These are phyloP conservation scores for Exserohilum rostratum DNA, from an alignment of 2,329 filamentous ascomycete species.

Conservation along the genomic window DNA sequence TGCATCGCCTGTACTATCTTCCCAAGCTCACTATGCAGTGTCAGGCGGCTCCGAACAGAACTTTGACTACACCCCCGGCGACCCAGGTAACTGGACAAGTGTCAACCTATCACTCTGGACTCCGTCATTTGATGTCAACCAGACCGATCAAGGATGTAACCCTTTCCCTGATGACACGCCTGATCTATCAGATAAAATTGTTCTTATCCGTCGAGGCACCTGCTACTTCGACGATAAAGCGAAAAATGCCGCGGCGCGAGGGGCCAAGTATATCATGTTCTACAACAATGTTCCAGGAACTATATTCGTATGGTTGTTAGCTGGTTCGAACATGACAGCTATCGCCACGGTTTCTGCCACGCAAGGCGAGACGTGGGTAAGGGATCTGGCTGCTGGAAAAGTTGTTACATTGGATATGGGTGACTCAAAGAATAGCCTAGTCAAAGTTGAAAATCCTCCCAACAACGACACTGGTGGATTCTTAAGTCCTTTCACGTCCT, in stretches of 20 bases:
- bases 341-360: not conserved
- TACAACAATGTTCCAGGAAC: not conserved
- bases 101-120: not conserved
- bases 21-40: not conserved
- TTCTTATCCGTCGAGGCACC: not conserved
- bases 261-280: not conserved
- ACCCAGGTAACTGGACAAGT: not conserved
- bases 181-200: not conserved
- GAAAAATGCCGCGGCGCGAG: not conserved
- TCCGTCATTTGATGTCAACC: not conserved
- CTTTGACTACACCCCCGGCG: not conserved
- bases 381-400: not conserved
- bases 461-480: not conserved
- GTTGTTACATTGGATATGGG: not conserved
- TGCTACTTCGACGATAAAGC: not conserved
- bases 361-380: not conserved
- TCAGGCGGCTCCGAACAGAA: not conserved
- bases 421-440: not conserved
- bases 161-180: not conserved
- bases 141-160: not conserved
- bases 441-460: not conserved
- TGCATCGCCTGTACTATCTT: not conserved
- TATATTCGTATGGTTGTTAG: no score
- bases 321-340: not conserved
- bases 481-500: slow-evolving; percentile 32